Base-by-base conservation (phyloP, 345 rosid species). In the Clausena lansium region DNA sequence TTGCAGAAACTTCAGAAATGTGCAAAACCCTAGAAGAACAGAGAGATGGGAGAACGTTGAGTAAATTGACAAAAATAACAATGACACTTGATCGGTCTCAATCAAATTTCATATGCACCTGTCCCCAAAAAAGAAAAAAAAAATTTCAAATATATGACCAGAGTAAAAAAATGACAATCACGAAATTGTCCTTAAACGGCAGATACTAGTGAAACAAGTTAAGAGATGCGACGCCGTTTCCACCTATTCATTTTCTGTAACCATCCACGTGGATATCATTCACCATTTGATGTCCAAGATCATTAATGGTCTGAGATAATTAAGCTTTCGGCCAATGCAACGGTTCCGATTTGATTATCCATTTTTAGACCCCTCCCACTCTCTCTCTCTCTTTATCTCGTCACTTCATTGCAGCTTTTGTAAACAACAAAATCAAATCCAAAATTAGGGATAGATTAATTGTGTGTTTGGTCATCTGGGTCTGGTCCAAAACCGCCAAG, bases 21-120 rank as follows among this genome's bases (percentile, higher is more conserved):
- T 60, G 32, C 75, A 73, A 76, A 84, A 78, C 85, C 86, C 85
- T 83, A 68, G 76, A 72, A 55, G 24, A 24, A 55, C 25, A 30
- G 25, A 9, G 47, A 61, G 69, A 65, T 4, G 8, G 5, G 68
- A 64, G 35, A 19, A 33, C 9, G 24, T 15, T 63, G 38, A 7
- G 33, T 63, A 30, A 17, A 17, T 63, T 63, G 24, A 64, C 68
- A 33, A 64, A 52, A 52, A 52, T 3, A 61, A 63, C 15, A 63
- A 30, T 13, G 15, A 13, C 67, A 32, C 38, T 14, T 15, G 22
- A 22, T 5, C 6, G 67, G 14, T 30, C 35, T 60, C 6, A 0
- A 1, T 15, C 9, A 63, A 63, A 63, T 32, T 45, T 45, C 17
- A 1, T 17, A 45, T 45, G 50, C 13, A 45, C 15, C 5, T 45